Base-by-base conservation (phyloP, 2,329 filamentous ascomycete genomes). In the Fusarium burgessii region DNA sequence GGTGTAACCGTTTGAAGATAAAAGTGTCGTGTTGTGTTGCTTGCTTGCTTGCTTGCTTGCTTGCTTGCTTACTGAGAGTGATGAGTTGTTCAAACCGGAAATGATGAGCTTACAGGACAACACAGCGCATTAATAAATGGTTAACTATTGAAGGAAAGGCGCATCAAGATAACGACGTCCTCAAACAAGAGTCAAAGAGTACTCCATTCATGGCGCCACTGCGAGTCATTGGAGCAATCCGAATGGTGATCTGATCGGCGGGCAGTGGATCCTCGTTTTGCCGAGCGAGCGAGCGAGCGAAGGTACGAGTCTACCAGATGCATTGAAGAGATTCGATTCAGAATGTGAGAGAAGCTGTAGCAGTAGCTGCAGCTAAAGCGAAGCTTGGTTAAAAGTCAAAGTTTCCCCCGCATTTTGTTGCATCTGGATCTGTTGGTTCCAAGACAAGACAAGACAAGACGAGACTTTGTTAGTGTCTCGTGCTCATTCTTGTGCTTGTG, bases 181-280 rank as follows among this genome's bases (percentile, higher is more conserved):
- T 41, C 29, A 46, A 58, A 18, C 41, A 58, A 55, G 18, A 61
- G 38, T 62, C 63, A 68, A 54, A 35, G 42, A 36, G 51, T 35
- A 40, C 49, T 47, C 51, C 49, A 59, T 45, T 23, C n/a, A 64
- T 66, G 69, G 66, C 58, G 60, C 73, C 73, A 74, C 73, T 65
- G 58, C 73, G 73, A 75, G 73, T 75, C 73, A 75, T 75, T 71
- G 58, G 51, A 43, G 54, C 62, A 58, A 46, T 68, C 63, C 57
- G 43, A 58, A 33, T 54, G 61, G 65, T 76, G 74, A 71, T 76
- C 64, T 68, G 74, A 74, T 76, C 74, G 74, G 71, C 74, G 69
- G 72, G 59, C 74, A 69, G 74, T 76, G 74, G 72, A 74, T 66
- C 61, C 64, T 36, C 23, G 23, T 45, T 52, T 64, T 67, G 71